Evolutionary conservation across 2,329 filamentous ascomycete species (phyloP), one percentile per base, ranked within the genome.

Genomic region (Diaporthe velutina): DNA sequence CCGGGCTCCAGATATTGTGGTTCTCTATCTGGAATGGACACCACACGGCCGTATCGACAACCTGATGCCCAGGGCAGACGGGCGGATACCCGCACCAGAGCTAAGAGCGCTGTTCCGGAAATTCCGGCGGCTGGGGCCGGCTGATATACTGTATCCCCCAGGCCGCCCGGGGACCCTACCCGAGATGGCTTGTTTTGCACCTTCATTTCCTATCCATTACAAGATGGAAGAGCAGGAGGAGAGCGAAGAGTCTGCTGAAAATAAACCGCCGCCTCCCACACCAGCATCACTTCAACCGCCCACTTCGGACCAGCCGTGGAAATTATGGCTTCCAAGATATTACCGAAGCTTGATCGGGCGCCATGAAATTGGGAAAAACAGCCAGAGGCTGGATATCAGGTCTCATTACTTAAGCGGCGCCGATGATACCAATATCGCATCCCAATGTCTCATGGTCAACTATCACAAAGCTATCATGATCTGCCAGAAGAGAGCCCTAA

Each of bases 181-280:
- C 30, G 77, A 79, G 73, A 78, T 79, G 77, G 75, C 35, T 35
- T 77, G 74, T 70, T 77, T 78, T 30, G 33, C 15, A 35, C 67
- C 74, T 66, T 38, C 54, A 5, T 78, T 75, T 35, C 68, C 67
- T 22, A 57, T 78, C 25, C 22, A 75, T 70, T 79, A 78, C 55
- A 66, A 76, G 60, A 75, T 50, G 57, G 64, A 68, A 48, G 60
- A 71, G 10, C 15, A 73, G 40, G 13, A n/a, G n/a, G n/a, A n/a
- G n/a, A n/a, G n/a, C n/a, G n/a, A n/a, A n/a, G n/a, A 30, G n/a
- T 5, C 4, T 28, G 13, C n/a, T 12, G 33, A 22, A 12, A 57
- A 35, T 15, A 22, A 13, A 13, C 17, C 33, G 6, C 13, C 13
- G 57, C 12, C 6, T 28, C 35, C n/a, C 28, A 6, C 57, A 19